Percentiles rank a stretch among this genome's conserved stretches.
Evolutionary conservation across 305 asterid species (phyloP).

Genomic region (Nicotiana rustica): DNA sequence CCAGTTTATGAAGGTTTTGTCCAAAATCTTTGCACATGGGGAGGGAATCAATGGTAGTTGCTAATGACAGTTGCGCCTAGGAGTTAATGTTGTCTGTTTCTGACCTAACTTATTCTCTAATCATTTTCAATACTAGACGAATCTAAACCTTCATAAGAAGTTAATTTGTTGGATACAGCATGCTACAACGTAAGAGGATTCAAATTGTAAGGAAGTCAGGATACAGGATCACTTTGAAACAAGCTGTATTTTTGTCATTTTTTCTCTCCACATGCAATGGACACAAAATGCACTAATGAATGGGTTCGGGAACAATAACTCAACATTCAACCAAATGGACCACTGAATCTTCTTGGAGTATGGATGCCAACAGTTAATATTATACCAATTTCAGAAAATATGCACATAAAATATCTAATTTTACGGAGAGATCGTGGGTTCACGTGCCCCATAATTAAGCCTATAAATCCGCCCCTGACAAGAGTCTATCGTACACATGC

Average conservation of each 20-base stretch:
- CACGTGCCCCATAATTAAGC: too few species aligned
- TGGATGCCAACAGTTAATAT: too few species aligned
- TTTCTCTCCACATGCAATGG: not conserved
- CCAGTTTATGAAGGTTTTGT: constrained; percentile 34
- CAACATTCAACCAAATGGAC: too few species aligned
- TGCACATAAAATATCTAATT: too few species aligned
- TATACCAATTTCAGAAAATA: too few species aligned
- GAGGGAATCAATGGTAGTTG: constrained; percentile 56
- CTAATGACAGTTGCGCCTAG: constrained; percentile 29
- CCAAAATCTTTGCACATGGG: constrained; percentile 70
- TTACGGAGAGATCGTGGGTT: too few species aligned
- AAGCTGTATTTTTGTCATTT: constrained; percentile 22
- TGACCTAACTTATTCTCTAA: constrained; percentile 17
- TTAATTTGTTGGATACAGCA: constrained; percentile 10
- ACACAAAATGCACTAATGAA: not conserved
- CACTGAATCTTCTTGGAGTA: too few species aligned
- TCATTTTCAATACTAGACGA: not conserved
- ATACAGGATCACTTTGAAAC: too few species aligned
- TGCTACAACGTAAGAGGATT: constrained; percentile 2
- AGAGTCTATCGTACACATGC: too few species aligned
- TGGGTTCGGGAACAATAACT: too few species aligned
- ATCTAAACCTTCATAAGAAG: not conserved
- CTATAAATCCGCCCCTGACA: too few species aligned
- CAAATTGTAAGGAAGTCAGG: not conserved
- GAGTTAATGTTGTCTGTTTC: constrained; percentile 29